Evolutionary conservation across 2,329 filamentous ascomycete genomes (phyloP), one percentile per base, ranked within the genome.

Genomic region (Colletotrichum tropicale): DNA sequence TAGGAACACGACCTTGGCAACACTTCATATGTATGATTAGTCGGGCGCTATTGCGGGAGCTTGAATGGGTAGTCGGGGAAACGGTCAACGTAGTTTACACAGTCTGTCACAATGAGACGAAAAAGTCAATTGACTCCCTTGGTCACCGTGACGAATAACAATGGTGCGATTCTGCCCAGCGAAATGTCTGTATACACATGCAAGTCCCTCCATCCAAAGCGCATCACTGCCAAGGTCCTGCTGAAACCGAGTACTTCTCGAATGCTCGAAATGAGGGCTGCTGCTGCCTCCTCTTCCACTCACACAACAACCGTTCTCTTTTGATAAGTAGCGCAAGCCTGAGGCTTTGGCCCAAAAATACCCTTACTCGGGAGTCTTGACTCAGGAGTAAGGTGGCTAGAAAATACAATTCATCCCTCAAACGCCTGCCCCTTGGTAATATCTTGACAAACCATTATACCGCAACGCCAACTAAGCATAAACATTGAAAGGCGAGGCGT

Each of bases 1-100:
- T 43, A 93, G 92, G 92, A 94, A 83, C 92, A 94, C 80, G 90
- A 93, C 80, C 87, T 93, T 84, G 92, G 92, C 62, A 94, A 94
- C 77, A 83, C 84, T 71, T 91, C 89, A 34, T 91, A 89, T 82
- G 84, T 86, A 74, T 89, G 78, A 86, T 73, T 71, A 58, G n/a
- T 66, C 34, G 18, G 21, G 52, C 30, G 16, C 26, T 16, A 56
- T 52, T 58, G 18, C 56, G 61, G 61, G 32, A 21, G 21, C 28
- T 43, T 21, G 60, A 16, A 30, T 52, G 30, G 70, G 36, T n/a
- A 52, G 24, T 58, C 18, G n/a, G 36, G 30, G 28, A 55, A 52
- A 28, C 1, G 38, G 21, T 21, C 21, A 24, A 10, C 12, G 24
- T 8, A 21, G 5, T 55, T 62, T 66, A 16, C 55, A 30, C 26